Base-by-base conservation (phyloP, 2,329 filamentous ascomycete species). In the Stagonosporopsis rhizophila region DNA sequence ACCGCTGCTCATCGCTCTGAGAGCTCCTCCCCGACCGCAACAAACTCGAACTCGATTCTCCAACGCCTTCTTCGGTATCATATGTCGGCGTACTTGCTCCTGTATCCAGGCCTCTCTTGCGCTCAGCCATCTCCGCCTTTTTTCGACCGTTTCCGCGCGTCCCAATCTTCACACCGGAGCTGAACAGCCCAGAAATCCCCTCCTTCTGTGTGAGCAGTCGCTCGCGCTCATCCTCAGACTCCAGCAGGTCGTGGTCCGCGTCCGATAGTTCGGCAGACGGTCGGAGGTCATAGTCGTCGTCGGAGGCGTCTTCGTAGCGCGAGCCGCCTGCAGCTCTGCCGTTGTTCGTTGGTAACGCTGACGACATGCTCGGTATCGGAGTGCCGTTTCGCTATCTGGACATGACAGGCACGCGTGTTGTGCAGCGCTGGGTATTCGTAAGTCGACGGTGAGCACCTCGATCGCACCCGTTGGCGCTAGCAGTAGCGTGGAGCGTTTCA, bases 21-120 rank as follows among this genome's bases (percentile, higher is more conserved):
- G 74, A 77, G 30, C 77, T 79, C 47, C 71, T 66, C 30, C 75
- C 67, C 23, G 71, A 73, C 25, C 60, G 56, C 30, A 74, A 49
- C 15, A 74, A 52, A 34, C 65, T 71, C n/a, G 65, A 58, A 42
- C 61, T 87, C 79, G 80, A 90, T 58, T 83, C 86, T 69, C 89
- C 83, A 2, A 82, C 85, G 1, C 92, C 91, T 71, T 92, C 89
- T 75, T 97, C 93, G 89, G 94, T 91, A 77, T 95, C 90, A 74
- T 91, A 93, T 88, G 96, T 91, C 68, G 96, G 80, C 74, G 88
- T 85, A 34, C 89, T 88, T 63, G 91, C 86, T 70, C 91, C 89
- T 52, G 87, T 87, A 58, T 86, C 75, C 23, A 61, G 56, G 19
- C 62, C 62, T 52, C 79, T 79, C 82, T 81, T 77, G 57, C 71